Conservation (phyloP, 2,329 filamentous ascomycete genomes). For the Nannizzia gypsea region DNA sequence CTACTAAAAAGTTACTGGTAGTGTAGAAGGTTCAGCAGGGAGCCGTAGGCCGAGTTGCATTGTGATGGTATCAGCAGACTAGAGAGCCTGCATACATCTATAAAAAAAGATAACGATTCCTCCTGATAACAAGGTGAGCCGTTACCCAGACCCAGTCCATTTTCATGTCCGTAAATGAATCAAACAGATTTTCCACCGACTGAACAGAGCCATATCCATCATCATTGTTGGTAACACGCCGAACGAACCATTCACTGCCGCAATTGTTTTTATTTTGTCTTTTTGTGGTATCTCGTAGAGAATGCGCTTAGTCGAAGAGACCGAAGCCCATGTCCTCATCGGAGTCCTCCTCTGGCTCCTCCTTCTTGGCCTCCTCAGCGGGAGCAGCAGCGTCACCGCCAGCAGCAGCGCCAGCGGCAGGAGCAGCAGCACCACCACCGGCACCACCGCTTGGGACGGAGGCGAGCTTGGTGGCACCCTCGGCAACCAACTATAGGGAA, state of each 20-base stretch:
- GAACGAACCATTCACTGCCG: background rate
- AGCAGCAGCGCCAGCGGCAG: conserved; percentile 53
- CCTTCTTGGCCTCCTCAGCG: conserved; percentile 56
- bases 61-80: background rate
- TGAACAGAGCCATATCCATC: background rate
- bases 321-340: conserved; percentile 65
- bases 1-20: too few species aligned
- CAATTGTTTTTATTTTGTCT: background rate
- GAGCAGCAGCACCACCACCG: conserved; percentile 52
- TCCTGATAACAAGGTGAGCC: background rate
- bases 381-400: conserved; percentile 54
- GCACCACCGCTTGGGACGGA: conserved; percentile 89
- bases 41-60: background rate
- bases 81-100: background rate
- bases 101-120: background rate
- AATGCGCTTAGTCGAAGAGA: conserved; percentile 49
- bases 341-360: conserved; percentile 67
- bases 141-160: background rate
- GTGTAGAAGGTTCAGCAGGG: background rate
- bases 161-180: background rate
- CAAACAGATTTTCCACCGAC: background rate
- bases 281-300: background rate
- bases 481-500: conserved; percentile 62
- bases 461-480: conserved; percentile 86
- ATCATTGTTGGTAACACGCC: background rate